phyloP scores from a whole-genome alignment of 1,139 yeast species.

The Eremothecium sinecaudum region DNA sequence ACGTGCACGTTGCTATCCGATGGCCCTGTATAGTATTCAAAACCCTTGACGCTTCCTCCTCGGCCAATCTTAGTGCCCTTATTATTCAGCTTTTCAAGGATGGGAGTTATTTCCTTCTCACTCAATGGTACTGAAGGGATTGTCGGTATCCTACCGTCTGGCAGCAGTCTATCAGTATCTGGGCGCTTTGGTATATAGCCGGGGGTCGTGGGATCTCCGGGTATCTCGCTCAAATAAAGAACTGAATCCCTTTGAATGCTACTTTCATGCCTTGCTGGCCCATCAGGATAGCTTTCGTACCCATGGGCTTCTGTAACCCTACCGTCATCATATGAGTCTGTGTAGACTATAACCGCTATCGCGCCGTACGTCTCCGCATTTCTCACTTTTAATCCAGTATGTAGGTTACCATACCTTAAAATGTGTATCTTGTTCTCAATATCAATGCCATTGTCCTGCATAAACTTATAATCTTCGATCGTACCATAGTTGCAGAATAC shows the following conservation, averaged over 20 bases:
- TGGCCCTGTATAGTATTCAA: constrained; percentile 37
- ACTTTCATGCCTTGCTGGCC: constrained; percentile 39
- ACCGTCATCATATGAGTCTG: constrained; percentile 42
- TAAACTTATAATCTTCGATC: constrained; percentile 42
- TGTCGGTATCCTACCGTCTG: constrained; percentile 38
- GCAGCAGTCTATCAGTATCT: constrained; percentile 32
- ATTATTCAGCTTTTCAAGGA: constrained; percentile 30
- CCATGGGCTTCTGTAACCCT: constrained; percentile 35
- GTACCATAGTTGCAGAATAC: constrained; percentile 63
- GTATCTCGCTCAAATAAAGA: constrained; percentile 46
- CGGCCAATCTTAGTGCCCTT: constrained; percentile 30
- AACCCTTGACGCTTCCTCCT: constrained; percentile 33
- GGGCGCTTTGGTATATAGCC: constrained; percentile 36
- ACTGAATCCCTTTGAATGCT: constrained; percentile 49
- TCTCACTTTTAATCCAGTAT: constrained; percentile 41
- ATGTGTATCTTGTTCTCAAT: constrained; percentile 45
- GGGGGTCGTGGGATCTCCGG: constrained; percentile 72
- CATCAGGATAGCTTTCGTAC: constrained; percentile 36
- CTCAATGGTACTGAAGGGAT: constrained; percentile 39
- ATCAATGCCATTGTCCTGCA: constrained; percentile 35
- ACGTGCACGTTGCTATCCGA: constrained; percentile 20
- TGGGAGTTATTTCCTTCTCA: constrained; percentile 32
- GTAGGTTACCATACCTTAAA: constrained; percentile 45
- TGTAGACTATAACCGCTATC: constrained; percentile 46
- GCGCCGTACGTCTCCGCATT: constrained; percentile 50